Evolutionary conservation across 257 asterid genomes (phyloP), one percentile per base, ranked within the genome.

Genomic region (Misopates orontium): DNA sequence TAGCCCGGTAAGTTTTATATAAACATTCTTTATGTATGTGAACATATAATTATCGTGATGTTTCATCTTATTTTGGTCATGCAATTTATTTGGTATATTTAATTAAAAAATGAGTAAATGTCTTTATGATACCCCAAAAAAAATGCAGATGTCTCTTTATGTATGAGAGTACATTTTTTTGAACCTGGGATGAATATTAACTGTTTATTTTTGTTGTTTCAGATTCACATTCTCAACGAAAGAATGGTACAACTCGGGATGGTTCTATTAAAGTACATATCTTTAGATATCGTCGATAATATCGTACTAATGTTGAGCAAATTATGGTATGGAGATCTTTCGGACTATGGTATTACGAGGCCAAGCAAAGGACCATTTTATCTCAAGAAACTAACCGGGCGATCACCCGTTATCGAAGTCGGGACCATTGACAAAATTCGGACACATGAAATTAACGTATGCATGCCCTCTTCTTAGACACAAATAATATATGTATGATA

Each of bases 361-460:
- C 95, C 95, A 0, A 23, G 10, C 4, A 41, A 70, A 22, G 95
- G 95, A 11, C 91, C 96, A 0, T 84, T 86, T 51, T 25, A 10
- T 16, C 32, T 74, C 0, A 84, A 86, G 50, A 15, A 8, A 12
- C 48, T 51, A 18, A 66, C 68, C 0, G 95, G 96, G 0, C 44
- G 78, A 39, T 77, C 89, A 39, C 85, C 91, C 0, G 79, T 86
- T 8, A 72, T 86, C 39, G 95, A 88, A 40, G 89, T 79, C 25
- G 91, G 91, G 17, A 78, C 88, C 2, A 7, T 85, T 0, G 40
- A 25, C 8, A 86, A 79, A 57, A 86, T 88, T 0, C 68, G 58
- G 49, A 19, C 44, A 0, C 63, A 64, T 16, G 71, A 82, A 62
- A 80, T 88, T 10, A 24, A 77, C 64, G 89, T 88, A 73, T 16